A percentile compares a stretch with the other conserved stretches of the same genome.
These are phyloP conservation scores for Suillus subluteus DNA, from an alignment of 768 basidiomycete genomes.

Conservation along the genomic window DNA sequence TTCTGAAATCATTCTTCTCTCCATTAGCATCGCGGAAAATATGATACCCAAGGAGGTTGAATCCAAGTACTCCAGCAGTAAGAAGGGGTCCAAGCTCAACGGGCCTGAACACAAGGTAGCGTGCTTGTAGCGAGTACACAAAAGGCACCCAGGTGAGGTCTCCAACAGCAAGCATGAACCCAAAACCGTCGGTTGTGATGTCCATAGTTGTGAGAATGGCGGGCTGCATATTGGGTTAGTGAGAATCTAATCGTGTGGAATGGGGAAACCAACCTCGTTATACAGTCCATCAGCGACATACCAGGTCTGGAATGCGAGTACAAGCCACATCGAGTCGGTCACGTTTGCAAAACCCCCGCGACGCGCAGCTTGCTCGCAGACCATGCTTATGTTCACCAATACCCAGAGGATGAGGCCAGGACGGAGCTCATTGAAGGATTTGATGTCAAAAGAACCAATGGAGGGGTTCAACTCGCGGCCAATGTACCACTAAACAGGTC, in stretches of 20 bases:
- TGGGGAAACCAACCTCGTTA: constrained; percentile 69
- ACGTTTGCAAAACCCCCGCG: constrained; percentile 62
- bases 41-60: constrained; percentile 79
- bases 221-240: constrained; percentile 47
- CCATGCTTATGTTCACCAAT: constrained; percentile 87
- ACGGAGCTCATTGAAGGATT: constrained; percentile 56
- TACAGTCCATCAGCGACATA: constrained; percentile 88
- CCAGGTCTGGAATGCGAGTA: constrained; percentile 81
- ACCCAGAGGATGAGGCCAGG: constrained; percentile 84
- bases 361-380: constrained; percentile 86
- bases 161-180: constrained; percentile 96
- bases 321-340: constrained; percentile 93
- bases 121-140: constrained; percentile 90
- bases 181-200: constrained; percentile 96
- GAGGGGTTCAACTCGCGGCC: constrained; percentile 94
- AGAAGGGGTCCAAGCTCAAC: constrained; percentile 68
- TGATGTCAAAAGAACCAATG: constrained; percentile 75
- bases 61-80: constrained; percentile 59
- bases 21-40: constrained; percentile 89
- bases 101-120: constrained; percentile 91
- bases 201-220: constrained; percentile 96
- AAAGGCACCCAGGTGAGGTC: constrained; percentile 96
- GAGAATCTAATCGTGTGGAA: not conserved
- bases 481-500: constrained; percentile 75
- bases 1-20: constrained; percentile 96